Conservation (phyloP, 2,329 filamentous ascomycete genomes). For the Aspergillus sergii region DNA sequence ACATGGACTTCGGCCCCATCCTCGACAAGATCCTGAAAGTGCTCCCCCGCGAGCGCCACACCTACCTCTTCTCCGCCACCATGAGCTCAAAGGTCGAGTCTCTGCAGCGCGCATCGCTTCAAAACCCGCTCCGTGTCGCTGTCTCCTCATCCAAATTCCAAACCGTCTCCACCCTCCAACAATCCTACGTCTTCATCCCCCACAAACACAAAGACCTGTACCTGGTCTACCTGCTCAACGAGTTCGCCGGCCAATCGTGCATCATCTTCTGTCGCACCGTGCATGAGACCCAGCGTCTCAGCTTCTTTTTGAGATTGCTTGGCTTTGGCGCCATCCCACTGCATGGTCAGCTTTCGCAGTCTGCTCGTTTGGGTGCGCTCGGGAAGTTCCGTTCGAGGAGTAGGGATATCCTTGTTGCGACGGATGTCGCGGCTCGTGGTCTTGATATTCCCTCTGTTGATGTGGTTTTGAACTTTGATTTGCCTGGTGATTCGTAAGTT, state of each 20-base stretch:
- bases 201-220: conserved; percentile 88
- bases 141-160: conserved; percentile 80
- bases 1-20: conserved; percentile 90
- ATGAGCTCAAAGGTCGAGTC: conserved; percentile 93
- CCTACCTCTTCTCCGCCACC: conserved; percentile 91
- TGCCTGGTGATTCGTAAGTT: conserved; percentile 55
- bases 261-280: conserved; percentile 94
- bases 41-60: conserved; percentile 70
- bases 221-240: conserved; percentile 81
- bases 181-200: conserved; percentile 84
- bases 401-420: conserved; percentile 85
- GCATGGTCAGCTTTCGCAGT: conserved; percentile 89
- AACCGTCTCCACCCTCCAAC: conserved; percentile 84
- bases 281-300: conserved; percentile 82
- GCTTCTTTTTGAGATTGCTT: conserved; percentile 78
- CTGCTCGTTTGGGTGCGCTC: conserved; percentile 79
- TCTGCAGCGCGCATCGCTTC: conserved; percentile 83
- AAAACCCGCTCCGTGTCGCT: conserved; percentile 79
- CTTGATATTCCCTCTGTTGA: conserved; percentile 93
- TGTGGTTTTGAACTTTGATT: conserved; percentile 80
- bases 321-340: conserved; percentile 90
- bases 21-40: conserved; percentile 93
- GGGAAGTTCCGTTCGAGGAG: conserved; percentile 83
- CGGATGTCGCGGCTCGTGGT: conserved; percentile 90
- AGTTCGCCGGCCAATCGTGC: conserved; percentile 79